phyloP scores from a whole-genome alignment of 108 stramenopile species.

The Cylindrotheca closterium region DNA sequence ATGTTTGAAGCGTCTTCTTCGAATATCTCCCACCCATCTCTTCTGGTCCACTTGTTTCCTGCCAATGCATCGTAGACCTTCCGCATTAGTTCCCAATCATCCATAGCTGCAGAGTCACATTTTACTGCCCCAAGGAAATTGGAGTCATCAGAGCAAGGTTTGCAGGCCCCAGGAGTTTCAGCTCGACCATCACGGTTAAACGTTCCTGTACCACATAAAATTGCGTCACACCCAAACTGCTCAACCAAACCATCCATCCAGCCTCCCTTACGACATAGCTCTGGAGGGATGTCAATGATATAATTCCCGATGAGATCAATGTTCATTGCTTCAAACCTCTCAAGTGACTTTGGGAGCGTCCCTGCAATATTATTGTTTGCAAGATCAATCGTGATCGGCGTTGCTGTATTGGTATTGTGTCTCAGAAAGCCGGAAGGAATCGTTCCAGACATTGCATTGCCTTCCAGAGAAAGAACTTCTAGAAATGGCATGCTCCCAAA shows the following conservation, averaged over 20 bases:
- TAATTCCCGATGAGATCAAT: constrained; percentile 44
- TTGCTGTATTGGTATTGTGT: constrained; percentile 14
- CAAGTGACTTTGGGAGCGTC: constrained; percentile 33
- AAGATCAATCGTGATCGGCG: constrained; percentile 42
- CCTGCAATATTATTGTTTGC: constrained; percentile 48
- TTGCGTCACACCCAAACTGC: constrained; percentile 25
- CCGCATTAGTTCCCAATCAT: constrained; percentile 38
- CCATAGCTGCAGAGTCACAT: constrained; percentile 16
- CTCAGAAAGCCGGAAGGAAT: constrained; percentile 38
- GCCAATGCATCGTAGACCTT: constrained; percentile 29
- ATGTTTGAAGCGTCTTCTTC: constrained; percentile 17
- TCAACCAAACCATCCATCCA: constrained; percentile 39
- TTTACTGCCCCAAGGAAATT: constrained; percentile 2
- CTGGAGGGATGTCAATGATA: constrained; percentile 27
- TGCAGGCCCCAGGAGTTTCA: constrained; percentile 17
- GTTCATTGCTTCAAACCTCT: constrained; percentile 37
- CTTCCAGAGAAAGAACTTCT: constrained; percentile 18
- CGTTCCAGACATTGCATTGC: constrained; percentile 32
- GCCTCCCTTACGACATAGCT: constrained; percentile 19
- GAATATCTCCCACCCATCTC: constrained; percentile 22
- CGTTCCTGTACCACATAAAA: constrained; percentile 22
- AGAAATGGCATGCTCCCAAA: constrained; percentile 32
- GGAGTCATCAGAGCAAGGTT: not conserved
- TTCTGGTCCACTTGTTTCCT: constrained; percentile 21
- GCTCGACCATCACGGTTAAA: constrained; percentile 58